Evolutionary conservation across 2,329 filamentous ascomycete species (phyloP).

Genomic region (Leptographium lundbergii): DNA sequence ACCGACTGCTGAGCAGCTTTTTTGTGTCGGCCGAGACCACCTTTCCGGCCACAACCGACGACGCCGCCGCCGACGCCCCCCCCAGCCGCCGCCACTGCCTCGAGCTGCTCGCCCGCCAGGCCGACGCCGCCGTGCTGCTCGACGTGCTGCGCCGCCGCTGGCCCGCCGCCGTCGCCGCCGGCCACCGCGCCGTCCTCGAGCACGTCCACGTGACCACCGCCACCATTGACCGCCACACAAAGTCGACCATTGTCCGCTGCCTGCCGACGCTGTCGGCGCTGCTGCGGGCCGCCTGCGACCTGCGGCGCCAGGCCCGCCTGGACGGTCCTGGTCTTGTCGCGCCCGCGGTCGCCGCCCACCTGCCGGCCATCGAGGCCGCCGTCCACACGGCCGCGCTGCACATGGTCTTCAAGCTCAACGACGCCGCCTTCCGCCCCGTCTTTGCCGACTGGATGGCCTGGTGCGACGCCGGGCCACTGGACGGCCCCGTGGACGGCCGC

Average conservation of each 20-base stretch:
- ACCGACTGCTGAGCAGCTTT: slow-evolving; percentile 58
- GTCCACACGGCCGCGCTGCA: slow-evolving; percentile 64
- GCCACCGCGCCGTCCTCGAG: slow-evolving; percentile 56
- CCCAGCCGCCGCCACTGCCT: slow-evolving; percentile 58
- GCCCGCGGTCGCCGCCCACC: slow-evolving; percentile 15
- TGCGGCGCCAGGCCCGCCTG: slow-evolving; percentile 38
- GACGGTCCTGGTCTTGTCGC: slow-evolving; percentile 17
- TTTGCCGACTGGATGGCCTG: slow-evolving; percentile 82
- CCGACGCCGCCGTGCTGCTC: slow-evolving; percentile 68
- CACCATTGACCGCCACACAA: slow-evolving; percentile 65
- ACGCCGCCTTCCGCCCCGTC: slow-evolving; percentile 81
- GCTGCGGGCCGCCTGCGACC: slow-evolving; percentile 47
- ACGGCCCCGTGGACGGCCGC: no score
- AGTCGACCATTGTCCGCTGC: slow-evolving; percentile 67
- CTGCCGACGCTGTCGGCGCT: slow-evolving; percentile 54
- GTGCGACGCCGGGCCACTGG: slow-evolving; percentile 43
- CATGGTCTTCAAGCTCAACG: slow-evolving; percentile 95
- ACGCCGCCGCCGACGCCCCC: slow-evolving; percentile 44
- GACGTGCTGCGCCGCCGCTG: slow-evolving; percentile 61
- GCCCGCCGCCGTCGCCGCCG: slow-evolving; percentile 46
- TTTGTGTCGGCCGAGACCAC: slow-evolving; percentile 55
- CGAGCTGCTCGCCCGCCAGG: slow-evolving; percentile 60
- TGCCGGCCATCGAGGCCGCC: slow-evolving; percentile 48
- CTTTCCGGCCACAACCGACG: slow-evolving; percentile 29
- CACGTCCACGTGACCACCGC: slow-evolving; percentile 56